These are phyloP conservation scores for Fusarium bactridioides DNA, from an alignment of 2,329 filamentous ascomycete species.

Conservation along the genomic window DNA sequence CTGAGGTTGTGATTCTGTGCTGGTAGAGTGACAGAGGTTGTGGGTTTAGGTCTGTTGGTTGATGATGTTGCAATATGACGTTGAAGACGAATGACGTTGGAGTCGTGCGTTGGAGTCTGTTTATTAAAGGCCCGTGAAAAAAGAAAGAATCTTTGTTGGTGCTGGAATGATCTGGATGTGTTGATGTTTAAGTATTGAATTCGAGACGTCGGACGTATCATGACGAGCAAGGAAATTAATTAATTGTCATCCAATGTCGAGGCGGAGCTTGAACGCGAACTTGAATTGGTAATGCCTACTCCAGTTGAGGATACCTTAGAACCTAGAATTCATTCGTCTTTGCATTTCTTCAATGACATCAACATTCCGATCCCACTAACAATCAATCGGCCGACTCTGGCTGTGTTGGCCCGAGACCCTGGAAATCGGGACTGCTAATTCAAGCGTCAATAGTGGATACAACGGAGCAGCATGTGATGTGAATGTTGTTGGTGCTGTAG, in stretches of 20 bases:
- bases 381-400: constrained; percentile 4
- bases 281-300: constrained; percentile 10
- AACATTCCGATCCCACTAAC: constrained; percentile 6
- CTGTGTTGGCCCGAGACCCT: background rate
- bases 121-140: constrained; percentile 5
- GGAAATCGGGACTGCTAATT: background rate
- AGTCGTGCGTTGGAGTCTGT: background rate
- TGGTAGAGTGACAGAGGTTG: background rate
- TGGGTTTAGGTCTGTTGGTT: background rate
- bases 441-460: constrained; percentile 4
- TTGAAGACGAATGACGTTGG: constrained; percentile 14
- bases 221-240: background rate
- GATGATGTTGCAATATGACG: background rate
- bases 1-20: constrained; percentile 6
- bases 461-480: background rate
- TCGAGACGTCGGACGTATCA: constrained; percentile 8
- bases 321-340: background rate
- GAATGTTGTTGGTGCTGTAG: background rate
- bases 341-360: constrained; percentile 28
- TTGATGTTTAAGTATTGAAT: constrained; percentile 8
- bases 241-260: constrained; percentile 1
- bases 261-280: background rate
- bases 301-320: background rate
- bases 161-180: background rate
- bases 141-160: background rate